Base-by-base conservation (phyloP, 2,329 filamentous ascomycete species). In the Monosporascus ibericus region DNA sequence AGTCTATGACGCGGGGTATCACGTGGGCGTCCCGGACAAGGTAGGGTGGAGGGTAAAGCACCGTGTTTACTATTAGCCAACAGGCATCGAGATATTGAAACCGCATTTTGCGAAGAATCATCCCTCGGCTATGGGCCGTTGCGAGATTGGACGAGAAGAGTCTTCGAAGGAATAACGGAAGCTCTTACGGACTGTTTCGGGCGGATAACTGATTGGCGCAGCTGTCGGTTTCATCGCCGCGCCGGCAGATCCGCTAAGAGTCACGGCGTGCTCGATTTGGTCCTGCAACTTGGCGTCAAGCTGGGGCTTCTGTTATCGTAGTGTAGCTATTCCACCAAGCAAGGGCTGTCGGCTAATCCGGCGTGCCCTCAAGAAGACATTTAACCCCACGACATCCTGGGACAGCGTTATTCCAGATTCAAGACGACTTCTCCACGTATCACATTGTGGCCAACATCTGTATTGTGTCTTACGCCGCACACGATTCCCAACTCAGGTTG, bases 1-100 rank as follows among this genome's bases (percentile, higher is more conserved):
- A 52, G 54, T 50, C 55, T 52, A 56, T 52, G 54, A 55, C 54
- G 48, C 54, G 44, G 55, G 55, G 9, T 49, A 50, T 59, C 58
- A 59, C 60, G 58, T 60, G 58, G 36, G 38, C 17, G 36, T 37
- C n/a, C 18, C 11, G 27, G 38, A 51, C 30, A 24, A 22, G 17
- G 17, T 48, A 51, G 18, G 40, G 46, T 17, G 48, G 38, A 49
- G 18, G 14, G 48, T 47, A 44, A 38, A 30, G 30, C 14, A 14
- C 11, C 14, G 11, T 34, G 30, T 14, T 14, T 34, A 37, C 30
- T 37, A 49, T 52, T 51, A 30, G 14, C 6, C 22, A 20, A 20
- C 18, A 24, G 3, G 39, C 39, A 20, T 20, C 14, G 9, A 4
- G 20, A 42, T 24, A 9, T 6, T 42, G 18, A 42, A 42, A 42